phyloP scores from a whole-genome alignment of 192 early-diverging fungal species.

The Backusella macrospora region DNA sequence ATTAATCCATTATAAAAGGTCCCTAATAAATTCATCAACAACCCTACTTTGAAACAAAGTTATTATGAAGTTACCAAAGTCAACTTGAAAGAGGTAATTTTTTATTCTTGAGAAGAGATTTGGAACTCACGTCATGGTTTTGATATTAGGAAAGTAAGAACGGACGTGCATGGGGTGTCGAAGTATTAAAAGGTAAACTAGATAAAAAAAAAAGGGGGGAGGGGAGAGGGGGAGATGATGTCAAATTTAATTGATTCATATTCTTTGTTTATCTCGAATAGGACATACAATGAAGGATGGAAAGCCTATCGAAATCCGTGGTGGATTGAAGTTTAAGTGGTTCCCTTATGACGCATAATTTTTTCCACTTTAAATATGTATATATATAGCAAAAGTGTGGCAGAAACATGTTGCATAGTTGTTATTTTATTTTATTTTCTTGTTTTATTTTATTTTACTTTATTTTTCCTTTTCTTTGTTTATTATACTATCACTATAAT shows the following conservation, averaged over 20 bases:
- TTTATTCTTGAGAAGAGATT: not conserved
- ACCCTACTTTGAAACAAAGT: slow-evolving; percentile 21
- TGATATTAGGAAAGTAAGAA: slow-evolving; percentile 21
- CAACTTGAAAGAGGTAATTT: slow-evolving; percentile 23
- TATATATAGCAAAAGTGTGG: too few species aligned
- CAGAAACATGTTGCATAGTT: too few species aligned
- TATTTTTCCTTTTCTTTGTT: too few species aligned
- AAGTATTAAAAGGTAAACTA: slow-evolving; percentile 30
- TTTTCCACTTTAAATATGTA: not conserved
- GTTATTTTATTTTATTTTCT: too few species aligned
- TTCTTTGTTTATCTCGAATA: not conserved
- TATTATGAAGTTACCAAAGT: slow-evolving; percentile 36
- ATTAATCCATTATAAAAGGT: not conserved
- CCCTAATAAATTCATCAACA: slow-evolving; percentile 26
- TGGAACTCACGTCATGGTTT: not conserved
- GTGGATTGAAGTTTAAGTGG: slow-evolving; percentile 26
- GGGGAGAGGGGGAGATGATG: too few species aligned
- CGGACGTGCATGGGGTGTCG: slow-evolving; percentile 30
- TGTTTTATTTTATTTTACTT: too few species aligned
- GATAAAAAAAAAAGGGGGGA: too few species aligned
- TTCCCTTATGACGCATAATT: not conserved
- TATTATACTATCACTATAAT: too few species aligned
- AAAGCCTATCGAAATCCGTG: slow-evolving; percentile 25
- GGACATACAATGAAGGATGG: slow-evolving; percentile 24
- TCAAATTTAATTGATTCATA: not conserved